Evolutionary conservation across 192 early-diverging fungal species (phyloP), one percentile per base, ranked within the genome.

Genomic region (Coemansia sp.): DNA sequence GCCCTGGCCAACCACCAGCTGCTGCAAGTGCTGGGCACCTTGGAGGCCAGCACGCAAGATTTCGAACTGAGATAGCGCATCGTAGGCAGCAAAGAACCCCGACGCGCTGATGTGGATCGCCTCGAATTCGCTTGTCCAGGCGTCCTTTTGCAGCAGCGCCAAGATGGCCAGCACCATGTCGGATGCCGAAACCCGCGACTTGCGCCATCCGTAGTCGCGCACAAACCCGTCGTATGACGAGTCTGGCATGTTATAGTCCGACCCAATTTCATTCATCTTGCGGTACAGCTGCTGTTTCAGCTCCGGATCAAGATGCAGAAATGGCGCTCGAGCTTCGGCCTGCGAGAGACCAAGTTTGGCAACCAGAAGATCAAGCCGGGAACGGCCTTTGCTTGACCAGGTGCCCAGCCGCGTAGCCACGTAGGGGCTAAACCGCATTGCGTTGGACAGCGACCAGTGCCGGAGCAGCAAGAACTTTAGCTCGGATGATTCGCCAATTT

Each of bases 331-430:
- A 1, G 85, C 87, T 57, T 97, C 90, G 28, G 85, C 86, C 31
- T 88, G 73, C 0, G 93, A 92, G 48, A 97, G 86, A 80, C 95
- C 95, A 85, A 96, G 92, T 58, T 93, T 93, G 47, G 92, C 91
- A 49, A 98, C 65, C 57, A 95, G 76, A 18, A 93, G 87, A 16
- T 84, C 82, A n/a, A 98, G 72, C 27, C 88, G 77, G 63, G 87
- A 81, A 49, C 91, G 80, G 3, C 95, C 95, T 21, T 78, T 82
- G 56, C 89, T 89, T 21, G 88, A 87, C 95, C 95, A 98, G 4
- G 94, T 86, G 8, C 89, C 94, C 33, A 98, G 71, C 56, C 88
- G 89, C 21, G 89, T 86, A 4, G 88, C 91, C 6, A 98, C 92
- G 57, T 92, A 95, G 9, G 84, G 83, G 43, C 92, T 94, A 69